Evolutionary conservation across 306 rosid species (phyloP), one percentile per base, ranked within the genome.

Genomic region (Malus sylvestris): DNA sequence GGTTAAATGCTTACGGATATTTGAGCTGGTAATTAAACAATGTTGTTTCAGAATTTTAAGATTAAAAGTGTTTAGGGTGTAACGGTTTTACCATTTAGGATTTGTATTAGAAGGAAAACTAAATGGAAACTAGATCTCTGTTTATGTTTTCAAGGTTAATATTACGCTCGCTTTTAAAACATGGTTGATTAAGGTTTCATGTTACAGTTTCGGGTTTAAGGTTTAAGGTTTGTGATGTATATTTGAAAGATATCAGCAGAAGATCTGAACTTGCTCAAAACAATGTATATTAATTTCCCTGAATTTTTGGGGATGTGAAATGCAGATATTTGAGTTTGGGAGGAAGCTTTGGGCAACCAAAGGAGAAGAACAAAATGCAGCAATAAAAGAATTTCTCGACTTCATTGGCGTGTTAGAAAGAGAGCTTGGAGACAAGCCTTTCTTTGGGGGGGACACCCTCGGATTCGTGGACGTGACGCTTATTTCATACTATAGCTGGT

Each of bases 371-470:
- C 74, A 67, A 51, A 71, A 75, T 25, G 78, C 70, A 30, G 83
- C 76, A 38, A 68, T 25, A 63, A 72, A 74, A 11, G 81, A 79
- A 27, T 42, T 74, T 22, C 16, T 78, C 4, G 61, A 74, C 59
- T 19, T 10, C 73, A 25, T 81, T 12, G 65, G 59, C 44, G 11
- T 60, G 27, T 20, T 81, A 14, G 77, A 78, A 44, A 78, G 53
- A 40, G 78, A 74, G 78, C 83, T 84, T 20, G 87, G 85, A 8
- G 85, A 78, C 13, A 84, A 70, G 64, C 11, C 76, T 22, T 81
- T 57, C 69, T 78, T 84, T 33, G 70, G 80, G 10, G 85, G 83
- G 0, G 44, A 84, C 4, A 38, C 12, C 8, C 69, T 81, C 18
- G 85, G 81, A 20, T 6, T 81, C 2, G 30, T 78, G 19, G 88